Base-by-base conservation (phyloP, 345 rosid species). In the Salix dunnii region DNA sequence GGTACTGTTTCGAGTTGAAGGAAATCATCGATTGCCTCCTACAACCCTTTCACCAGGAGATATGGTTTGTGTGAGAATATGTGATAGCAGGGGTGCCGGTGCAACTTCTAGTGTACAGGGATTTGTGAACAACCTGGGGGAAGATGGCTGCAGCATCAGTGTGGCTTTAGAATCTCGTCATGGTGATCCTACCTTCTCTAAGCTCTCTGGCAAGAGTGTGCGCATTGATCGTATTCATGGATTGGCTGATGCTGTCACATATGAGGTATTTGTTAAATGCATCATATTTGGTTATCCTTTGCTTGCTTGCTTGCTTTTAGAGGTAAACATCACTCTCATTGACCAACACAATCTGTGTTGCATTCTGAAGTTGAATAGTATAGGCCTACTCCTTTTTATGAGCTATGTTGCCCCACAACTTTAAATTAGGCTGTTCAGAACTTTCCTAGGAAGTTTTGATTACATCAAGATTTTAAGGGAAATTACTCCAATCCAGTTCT, bases 171-270 rank as follows among this genome's bases (percentile, higher is more conserved):
- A 95, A 84, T 95, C 97, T 81, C 97, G 97, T 76, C 97, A 90
- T 80, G 99, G 99, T 64, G 99, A 93, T 86, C 91, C 97, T 71
- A 91, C 97, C 76, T 95, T 95, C 89, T 95, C 97, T 75, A 95
- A 90, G 89, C 94, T 95, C 81, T 90, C 89, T 75, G 94, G 97
- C 38, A 95, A 95, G 79, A 88, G 80, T 75, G 90, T 95, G 75
- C 94, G 98, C 75, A 90, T 95, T 81, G 99, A 93, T 82, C 97
- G 97, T 58, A 92, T 95, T 78, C 90, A 83, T 62, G 97, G 97
- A 78, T 82, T 95, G 78, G 99, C 99, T 27, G 99, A 93, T 88
- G 85, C 93, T n/a, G 84, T 91, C 55, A 95, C 99, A 28, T 95
- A 90, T 77, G 97, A 95, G 99, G 99, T 95, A 85, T 72, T 67